phyloP scores from a whole-genome alignment of 495 filamentous ascomycete genomes.

The Geopyxis carbonaria region DNA sequence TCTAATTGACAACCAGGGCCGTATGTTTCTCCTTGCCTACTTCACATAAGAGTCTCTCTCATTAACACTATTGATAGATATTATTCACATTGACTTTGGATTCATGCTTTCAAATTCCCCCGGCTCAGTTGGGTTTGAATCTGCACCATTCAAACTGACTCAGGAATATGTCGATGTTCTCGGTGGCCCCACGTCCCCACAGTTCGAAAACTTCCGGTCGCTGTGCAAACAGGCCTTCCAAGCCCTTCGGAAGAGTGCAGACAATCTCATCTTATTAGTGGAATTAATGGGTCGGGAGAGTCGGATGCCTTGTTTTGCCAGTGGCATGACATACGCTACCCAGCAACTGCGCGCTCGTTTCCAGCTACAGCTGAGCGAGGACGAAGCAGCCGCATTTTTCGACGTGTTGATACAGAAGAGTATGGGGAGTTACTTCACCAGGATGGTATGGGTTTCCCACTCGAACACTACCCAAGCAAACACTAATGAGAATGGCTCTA shows the following conservation, averaged over 20 bases:
- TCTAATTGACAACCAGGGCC: slow-evolving; percentile 58
- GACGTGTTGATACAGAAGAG: slow-evolving; percentile 54
- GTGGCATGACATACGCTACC: slow-evolving; percentile 44
- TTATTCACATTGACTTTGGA: slow-evolving; percentile 68
- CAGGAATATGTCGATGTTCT: slow-evolving; percentile 62
- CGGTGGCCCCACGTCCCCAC: slow-evolving; percentile 43
- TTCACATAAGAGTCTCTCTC: slow-evolving; percentile 2
- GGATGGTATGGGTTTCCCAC: slow-evolving; percentile 24
- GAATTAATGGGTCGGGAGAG: slow-evolving; percentile 59
- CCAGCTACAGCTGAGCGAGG: slow-evolving; percentile 53
- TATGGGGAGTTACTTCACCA: slow-evolving; percentile 58
- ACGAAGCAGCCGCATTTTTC: slow-evolving; percentile 55
- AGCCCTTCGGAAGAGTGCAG: slow-evolving; percentile 50
- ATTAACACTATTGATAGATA: slow-evolving; percentile 35
- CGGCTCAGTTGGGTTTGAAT: slow-evolving; percentile 58
- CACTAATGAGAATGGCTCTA: slow-evolving; percentile 6
- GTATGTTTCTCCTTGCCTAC: slow-evolving; percentile 64
- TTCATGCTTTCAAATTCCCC: slow-evolving; percentile 71
- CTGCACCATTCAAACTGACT: slow-evolving; percentile 63
- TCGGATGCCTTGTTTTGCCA: slow-evolving; percentile 60
- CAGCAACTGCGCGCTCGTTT: slow-evolving; percentile 46
- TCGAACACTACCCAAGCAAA: too few species aligned
- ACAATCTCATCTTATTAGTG: slow-evolving; percentile 54
- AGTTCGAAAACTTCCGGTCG: slow-evolving; percentile 49
- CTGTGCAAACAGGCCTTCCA: slow-evolving; percentile 62